Evolutionary conservation across 768 basidiomycete genomes (phyloP).

Genomic region (Grammothele lineata): DNA sequence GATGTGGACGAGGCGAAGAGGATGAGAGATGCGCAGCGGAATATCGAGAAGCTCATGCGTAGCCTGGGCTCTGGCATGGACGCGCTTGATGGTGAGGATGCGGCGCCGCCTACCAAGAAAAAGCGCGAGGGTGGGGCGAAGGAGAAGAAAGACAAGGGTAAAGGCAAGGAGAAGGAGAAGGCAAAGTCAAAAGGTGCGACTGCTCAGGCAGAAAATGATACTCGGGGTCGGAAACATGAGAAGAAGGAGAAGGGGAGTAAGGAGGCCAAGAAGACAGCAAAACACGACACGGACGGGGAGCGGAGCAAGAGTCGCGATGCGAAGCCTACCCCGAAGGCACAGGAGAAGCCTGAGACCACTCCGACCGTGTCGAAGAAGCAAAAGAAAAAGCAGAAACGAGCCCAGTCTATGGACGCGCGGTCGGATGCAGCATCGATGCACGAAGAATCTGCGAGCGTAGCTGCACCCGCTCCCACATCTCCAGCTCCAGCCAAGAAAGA

Average conservation of each 20-base stretch:
- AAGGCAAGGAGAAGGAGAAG: slow-evolving; percentile 1
- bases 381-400: slow-evolving; percentile 3
- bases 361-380: slow-evolving; percentile 5
- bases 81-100: slow-evolving; percentile 2
- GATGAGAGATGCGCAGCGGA: slow-evolving; percentile 24
- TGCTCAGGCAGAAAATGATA: not conserved
- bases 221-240: not conserved
- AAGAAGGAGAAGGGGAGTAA: slow-evolving; percentile 1
- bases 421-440: not conserved
- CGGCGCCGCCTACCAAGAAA: slow-evolving; percentile 9
- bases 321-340: not conserved
- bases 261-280: slow-evolving; percentile 1
- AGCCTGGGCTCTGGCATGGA: slow-evolving; percentile 20
- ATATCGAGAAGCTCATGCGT: slow-evolving; percentile 33
- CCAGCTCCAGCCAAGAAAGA: not conserved
- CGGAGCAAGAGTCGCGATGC: not conserved
- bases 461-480: not conserved
- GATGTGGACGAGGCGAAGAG: slow-evolving; percentile 19
- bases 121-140: slow-evolving; percentile 12
- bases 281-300: not conserved
- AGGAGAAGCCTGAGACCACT: slow-evolving; percentile 1
- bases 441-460: no score
- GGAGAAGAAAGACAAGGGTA: slow-evolving; percentile 2
- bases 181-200: not conserved
- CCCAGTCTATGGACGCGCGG: not conserved